Conservation (phyloP, 495 filamentous ascomycete genomes). For the Cercophora samala region DNA sequence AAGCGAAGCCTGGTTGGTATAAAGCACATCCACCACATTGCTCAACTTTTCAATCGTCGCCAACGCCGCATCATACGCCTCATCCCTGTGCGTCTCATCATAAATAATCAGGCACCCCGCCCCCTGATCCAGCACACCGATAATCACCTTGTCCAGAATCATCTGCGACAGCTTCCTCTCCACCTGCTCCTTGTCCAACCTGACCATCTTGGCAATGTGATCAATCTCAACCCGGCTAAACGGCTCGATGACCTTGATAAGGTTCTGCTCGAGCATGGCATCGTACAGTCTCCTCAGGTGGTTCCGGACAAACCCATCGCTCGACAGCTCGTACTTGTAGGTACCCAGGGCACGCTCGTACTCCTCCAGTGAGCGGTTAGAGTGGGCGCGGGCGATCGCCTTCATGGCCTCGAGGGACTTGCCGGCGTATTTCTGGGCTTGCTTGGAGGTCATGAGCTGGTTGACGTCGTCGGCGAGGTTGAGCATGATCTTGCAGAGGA, state of each 20-base stretch:
- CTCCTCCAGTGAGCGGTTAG: constrained; percentile 90
- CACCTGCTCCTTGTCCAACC: constrained; percentile 91
- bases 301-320: constrained; percentile 90
- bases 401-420: constrained; percentile 97
- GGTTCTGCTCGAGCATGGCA: constrained; percentile 97
- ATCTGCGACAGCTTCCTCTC: constrained; percentile 98
- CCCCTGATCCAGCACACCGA: constrained; percentile 96
- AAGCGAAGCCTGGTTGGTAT: constrained; percentile 94
- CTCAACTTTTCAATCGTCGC: constrained; percentile 95
- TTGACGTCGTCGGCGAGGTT: constrained; percentile 96
- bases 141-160: constrained; percentile 98
- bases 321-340: constrained; percentile 87
- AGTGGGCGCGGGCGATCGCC: constrained; percentile 90
- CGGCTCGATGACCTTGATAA: constrained; percentile 98
- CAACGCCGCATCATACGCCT: constrained; percentile 89
- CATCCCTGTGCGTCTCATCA: constrained; percentile 89
- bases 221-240: constrained; percentile 95
- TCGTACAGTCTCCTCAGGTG: constrained; percentile 94
- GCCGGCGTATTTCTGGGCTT: constrained; percentile 91
- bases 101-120: constrained; percentile 94
- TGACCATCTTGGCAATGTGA: constrained; percentile 95
- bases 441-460: constrained; percentile 85
- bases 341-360: constrained; percentile 88
- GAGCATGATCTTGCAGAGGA: constrained; percentile 99
- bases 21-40: constrained; percentile 94